Conservation (phyloP, 345 rosid species). For the Arabis hirsuta region DNA sequence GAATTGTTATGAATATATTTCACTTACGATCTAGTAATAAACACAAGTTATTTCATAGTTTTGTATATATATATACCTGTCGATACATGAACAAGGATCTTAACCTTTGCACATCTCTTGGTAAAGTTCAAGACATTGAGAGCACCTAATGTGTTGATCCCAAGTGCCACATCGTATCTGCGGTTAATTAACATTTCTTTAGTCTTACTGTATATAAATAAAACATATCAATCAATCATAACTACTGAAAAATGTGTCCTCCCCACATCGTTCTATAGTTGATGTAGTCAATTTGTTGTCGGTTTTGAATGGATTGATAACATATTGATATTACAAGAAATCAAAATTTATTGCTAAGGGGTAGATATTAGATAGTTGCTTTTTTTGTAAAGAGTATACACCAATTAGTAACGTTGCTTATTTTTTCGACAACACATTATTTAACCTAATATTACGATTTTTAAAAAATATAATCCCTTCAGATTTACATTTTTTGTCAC, state of each 20-base stretch:
- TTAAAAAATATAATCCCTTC: too few species aligned
- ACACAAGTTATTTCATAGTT: constrained; percentile 1
- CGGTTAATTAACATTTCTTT: constrained; percentile 13
- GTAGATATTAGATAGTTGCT: too few species aligned
- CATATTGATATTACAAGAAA: background rate
- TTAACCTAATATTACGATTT: too few species aligned
- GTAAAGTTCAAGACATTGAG: constrained; percentile 54
- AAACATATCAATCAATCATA: background rate
- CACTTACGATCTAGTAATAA: background rate
- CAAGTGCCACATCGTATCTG: constrained; percentile 57
- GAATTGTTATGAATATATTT: too few species aligned
- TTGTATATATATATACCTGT: constrained; percentile 48
- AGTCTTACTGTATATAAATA: background rate
- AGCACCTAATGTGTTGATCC: constrained; percentile 60
- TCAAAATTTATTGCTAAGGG: too few species aligned
- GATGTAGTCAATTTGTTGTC: background rate
- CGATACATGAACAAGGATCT: constrained; percentile 62
- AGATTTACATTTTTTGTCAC: too few species aligned
- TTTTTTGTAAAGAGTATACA: constrained; percentile 3
- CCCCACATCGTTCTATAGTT: background rate
- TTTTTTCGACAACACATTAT: constrained; percentile 30
- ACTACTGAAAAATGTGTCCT: background rate
- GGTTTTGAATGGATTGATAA: background rate
- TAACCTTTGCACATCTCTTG: constrained; percentile 50
- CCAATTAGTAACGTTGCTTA: too few species aligned